phyloP scores from a whole-genome alignment of 345 rosid genomes.

The Brassica nigra region DNA sequence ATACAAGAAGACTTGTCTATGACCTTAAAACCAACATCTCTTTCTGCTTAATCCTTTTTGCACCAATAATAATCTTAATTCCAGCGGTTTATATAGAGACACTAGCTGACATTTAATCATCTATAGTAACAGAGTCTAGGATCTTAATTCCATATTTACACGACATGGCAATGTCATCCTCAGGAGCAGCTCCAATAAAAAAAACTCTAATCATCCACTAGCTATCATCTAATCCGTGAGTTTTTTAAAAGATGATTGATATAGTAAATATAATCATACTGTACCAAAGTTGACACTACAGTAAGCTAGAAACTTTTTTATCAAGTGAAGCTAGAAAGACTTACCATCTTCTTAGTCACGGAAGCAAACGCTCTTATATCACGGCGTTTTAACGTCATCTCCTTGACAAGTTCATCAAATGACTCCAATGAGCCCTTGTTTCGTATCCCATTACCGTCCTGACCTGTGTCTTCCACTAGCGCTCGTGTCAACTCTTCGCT shows the following conservation, averaged over 20 bases:
- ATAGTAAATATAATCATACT: neutral
- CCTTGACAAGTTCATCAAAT: constrained; percentile 73
- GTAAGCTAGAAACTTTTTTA: neutral
- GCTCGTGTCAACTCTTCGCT: constrained; percentile 80
- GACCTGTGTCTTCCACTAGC: constrained; percentile 62
- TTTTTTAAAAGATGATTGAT: neutral
- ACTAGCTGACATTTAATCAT: neutral
- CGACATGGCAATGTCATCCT: no score
- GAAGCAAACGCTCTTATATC: constrained; percentile 78
- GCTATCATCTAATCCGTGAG: constrained; percentile 2
- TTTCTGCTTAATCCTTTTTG: neutral
- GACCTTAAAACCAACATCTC: neutral
- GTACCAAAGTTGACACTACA: constrained; percentile 1
- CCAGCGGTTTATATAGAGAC: neutral
- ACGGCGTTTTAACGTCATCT: constrained; percentile 58
- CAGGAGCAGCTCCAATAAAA: neutral
- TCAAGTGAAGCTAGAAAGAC: constrained; percentile 6
- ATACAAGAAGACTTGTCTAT: neutral
- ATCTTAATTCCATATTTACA: no score
- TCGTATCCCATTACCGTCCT: constrained; percentile 42
- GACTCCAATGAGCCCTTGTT: constrained; percentile 53
- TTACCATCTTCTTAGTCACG: constrained; percentile 80
- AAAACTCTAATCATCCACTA: neutral
- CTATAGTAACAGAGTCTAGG: neutral
- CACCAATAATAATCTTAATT: constrained; percentile 9